A percentile compares a stretch with the other conserved stretches of the same genome.
These are phyloP conservation scores for Mycena maculata DNA, from an alignment of 768 basidiomycete species.

Conservation along the genomic window DNA sequence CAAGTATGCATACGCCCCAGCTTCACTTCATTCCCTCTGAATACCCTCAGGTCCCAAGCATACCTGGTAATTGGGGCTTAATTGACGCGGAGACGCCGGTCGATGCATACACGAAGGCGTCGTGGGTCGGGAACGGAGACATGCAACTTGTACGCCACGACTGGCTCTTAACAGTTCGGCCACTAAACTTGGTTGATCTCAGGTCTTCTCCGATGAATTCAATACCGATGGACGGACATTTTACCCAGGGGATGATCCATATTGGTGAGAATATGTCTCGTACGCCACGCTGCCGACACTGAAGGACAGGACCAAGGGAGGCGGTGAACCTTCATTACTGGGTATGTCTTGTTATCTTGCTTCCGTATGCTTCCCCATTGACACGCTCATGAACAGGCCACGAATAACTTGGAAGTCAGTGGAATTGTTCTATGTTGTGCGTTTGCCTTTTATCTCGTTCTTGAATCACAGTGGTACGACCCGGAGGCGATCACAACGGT, in stretches of 20 bases:
- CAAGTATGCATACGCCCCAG: constrained; percentile 35
- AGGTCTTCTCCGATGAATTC: constrained; percentile 73
- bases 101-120: constrained; percentile 47
- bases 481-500: constrained; percentile 58
- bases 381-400: not conserved
- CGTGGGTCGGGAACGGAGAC: constrained; percentile 57
- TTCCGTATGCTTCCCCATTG: too few relatives aligned
- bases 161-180: not conserved
- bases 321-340: constrained; percentile 23
- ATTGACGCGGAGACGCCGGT: constrained; percentile 70
- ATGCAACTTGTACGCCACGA: constrained; percentile 56
- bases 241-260: constrained; percentile 50
- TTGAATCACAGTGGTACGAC: constrained; percentile 24
- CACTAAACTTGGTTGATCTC: not conserved
- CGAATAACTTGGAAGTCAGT: constrained; percentile 29
- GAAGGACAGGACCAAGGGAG: not conserved
- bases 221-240: constrained; percentile 69
- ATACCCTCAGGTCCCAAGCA: constrained; percentile 23
- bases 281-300: not conserved
- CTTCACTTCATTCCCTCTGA: constrained; percentile 48
- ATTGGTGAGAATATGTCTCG: too few relatives aligned
- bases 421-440: not conserved
- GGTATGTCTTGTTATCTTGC: not conserved
- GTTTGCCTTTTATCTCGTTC: not conserved
- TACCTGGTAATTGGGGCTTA: constrained; percentile 58